phyloP scores from a whole-genome alignment of 2,329 filamentous ascomycete genomes.

The Diplodia intermedia region DNA sequence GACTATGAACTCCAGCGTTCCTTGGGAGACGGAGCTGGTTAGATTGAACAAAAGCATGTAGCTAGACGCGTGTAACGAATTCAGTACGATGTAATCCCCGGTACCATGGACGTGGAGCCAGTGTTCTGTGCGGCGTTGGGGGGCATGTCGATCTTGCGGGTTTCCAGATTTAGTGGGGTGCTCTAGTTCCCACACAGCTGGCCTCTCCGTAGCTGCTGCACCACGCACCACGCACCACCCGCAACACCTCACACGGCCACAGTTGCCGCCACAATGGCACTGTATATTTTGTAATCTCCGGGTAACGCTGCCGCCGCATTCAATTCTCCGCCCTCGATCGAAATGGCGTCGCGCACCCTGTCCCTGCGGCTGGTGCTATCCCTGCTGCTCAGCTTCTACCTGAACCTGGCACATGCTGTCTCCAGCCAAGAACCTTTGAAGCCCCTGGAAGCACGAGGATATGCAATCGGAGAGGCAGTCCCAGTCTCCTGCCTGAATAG shows the following conservation, averaged over 20 bases:
- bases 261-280: constrained; percentile 29
- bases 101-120: not conserved
- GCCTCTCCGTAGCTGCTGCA: constrained; percentile 30
- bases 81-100: constrained; percentile 13
- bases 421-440: constrained; percentile 52
- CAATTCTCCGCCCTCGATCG: not conserved
- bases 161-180: constrained; percentile 26
- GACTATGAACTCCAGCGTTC: constrained; percentile 16
- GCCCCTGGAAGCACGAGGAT: constrained; percentile 47
- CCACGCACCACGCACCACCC: constrained; percentile 19
- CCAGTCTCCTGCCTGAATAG: constrained; percentile 61
- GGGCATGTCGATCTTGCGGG: constrained; percentile 23
- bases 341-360: constrained; percentile 21
- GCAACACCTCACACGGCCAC: constrained; percentile 26
- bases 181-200: constrained; percentile 14
- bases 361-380: constrained; percentile 35
- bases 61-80: constrained; percentile 24
- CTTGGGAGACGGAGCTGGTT: not conserved
- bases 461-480: constrained; percentile 57
- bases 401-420: constrained; percentile 48
- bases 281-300: constrained; percentile 20
- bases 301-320: not conserved
- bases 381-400: constrained; percentile 43
- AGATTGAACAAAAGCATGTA: constrained; percentile 28
- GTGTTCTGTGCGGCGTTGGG: not conserved